Evolutionary conservation across 176 grass and related monocot species (phyloP), one percentile per base, ranked within the genome.

Genomic region (Juncus effusus): DNA sequence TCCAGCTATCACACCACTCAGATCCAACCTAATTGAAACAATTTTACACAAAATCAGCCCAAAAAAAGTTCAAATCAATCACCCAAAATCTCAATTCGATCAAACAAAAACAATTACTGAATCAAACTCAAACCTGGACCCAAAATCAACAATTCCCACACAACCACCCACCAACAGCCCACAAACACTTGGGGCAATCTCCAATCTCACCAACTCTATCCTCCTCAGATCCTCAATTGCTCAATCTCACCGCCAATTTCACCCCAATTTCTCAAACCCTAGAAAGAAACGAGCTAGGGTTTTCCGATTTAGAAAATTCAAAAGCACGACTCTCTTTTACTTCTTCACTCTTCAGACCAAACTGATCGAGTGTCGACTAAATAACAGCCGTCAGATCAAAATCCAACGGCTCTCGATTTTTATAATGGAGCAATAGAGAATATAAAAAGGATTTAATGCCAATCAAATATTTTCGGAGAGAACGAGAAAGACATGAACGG

Each of bases 1-100:
- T 61, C 69, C 62, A 78, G 72, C 54, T 56, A 74, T 52, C 70
- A 78, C 68, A 35, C 14, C 67, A 16, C 68, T 40, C 13, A 36
- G 38, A 72, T 45, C 68, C 68, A 40, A 39, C 68, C 68, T 72
- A 72, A 72, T 44, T 10, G 2, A 44, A 70, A 59, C 2, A 71
- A 71, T 59, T 56, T 28, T 44, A 52, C 39, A 11, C 54, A 59
- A 44, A 42, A 57, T 42, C 13, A 59, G 3, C 14, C 2, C 50
- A 38, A 44, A 59, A 59, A 59, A 14, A 44, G 19, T 52, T 59
- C 14, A 3, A 71, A 42, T 28, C 42, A n/a, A 56, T 40, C 35
- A 56, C 3, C 3, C 15, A 2, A 45, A 69, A 69, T 1, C 13
- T 19, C 3, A 55, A 56, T 38, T 59, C 10, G 38, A 45, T 56